Conservation (phyloP, 2,329 filamentous ascomycete species). For the Arthrobotrys entomopaga region DNA sequence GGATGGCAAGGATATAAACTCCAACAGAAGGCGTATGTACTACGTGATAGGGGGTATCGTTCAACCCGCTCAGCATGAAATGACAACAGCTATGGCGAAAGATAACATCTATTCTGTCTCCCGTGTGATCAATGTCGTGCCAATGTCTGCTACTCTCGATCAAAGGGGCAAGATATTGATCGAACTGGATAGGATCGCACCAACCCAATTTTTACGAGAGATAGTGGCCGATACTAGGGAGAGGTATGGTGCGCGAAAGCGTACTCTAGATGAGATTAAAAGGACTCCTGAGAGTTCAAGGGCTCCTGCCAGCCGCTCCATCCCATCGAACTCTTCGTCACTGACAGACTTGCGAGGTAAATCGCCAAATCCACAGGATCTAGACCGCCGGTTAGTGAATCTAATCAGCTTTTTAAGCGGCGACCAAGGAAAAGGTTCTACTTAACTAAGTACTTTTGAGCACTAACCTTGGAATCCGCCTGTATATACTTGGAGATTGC, state of each 20-base stretch:
- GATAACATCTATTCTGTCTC: constrained; percentile 29
- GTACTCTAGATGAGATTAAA: no score
- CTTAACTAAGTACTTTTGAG: neutral
- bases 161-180: constrained; percentile 38
- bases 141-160: constrained; percentile 27
- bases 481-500: neutral
- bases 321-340: no score
- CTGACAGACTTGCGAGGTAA: constrained; percentile 29
- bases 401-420: constrained; percentile 22
- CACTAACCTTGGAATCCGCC: neutral
- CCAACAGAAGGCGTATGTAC: constrained; percentile 21
- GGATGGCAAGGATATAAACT: constrained; percentile 9
- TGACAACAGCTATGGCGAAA: neutral
- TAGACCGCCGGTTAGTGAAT: constrained; percentile 6
- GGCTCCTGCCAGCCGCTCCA: no score
- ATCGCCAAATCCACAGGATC: neutral
- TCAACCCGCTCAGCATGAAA: constrained; percentile 35
- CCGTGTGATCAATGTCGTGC: constrained; percentile 26
- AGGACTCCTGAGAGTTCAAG: no score
- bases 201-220: constrained; percentile 10
- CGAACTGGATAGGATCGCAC: constrained; percentile 32
- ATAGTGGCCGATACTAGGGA: constrained; percentile 1
- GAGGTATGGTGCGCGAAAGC: no score
- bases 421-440: neutral
- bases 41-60: constrained; percentile 44